A percentile compares a stretch with the other conserved stretches of the same genome.
Conservation (phyloP, 2,329 filamentous ascomycete species). For the Orbilia oligospora region DNA sequence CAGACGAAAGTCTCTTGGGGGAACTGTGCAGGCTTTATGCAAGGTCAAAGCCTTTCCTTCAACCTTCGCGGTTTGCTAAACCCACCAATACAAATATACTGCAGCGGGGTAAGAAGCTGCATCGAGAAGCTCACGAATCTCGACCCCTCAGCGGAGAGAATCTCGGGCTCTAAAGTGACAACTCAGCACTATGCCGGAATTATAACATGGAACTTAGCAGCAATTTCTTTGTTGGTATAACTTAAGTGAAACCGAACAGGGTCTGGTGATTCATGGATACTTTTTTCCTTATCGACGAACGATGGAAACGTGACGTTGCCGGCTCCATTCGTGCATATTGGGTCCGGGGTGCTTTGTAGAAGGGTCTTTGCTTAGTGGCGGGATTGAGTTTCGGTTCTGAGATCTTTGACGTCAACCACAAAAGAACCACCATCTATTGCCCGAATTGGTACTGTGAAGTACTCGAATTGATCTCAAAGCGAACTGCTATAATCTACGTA, state of each 20-base stretch:
- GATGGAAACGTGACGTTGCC: background rate
- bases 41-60: conserved; percentile 2
- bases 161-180: conserved; percentile 27
- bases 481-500: background rate
- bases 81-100: background rate
- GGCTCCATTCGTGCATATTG: background rate
- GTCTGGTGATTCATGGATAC: background rate
- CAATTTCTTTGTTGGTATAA: background rate
- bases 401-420: background rate
- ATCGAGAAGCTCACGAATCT: background rate
- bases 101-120: background rate
- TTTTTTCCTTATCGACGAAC: background rate
- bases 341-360: background rate
- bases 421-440: too few relatives aligned
- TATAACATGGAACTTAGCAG: background rate
- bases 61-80: conserved; percentile 4
- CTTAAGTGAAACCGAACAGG: background rate
- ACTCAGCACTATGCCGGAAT: conserved; percentile 1
- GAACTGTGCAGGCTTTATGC: conserved; percentile 12
- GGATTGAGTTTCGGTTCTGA: background rate
- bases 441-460: too few relatives aligned
- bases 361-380: background rate
- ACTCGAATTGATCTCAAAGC: background rate
- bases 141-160: conserved; percentile 22
- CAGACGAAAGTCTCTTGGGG: conserved; percentile 9